phyloP scores from a whole-genome alignment of 306 rosid species.

The Lotus japonicus region DNA sequence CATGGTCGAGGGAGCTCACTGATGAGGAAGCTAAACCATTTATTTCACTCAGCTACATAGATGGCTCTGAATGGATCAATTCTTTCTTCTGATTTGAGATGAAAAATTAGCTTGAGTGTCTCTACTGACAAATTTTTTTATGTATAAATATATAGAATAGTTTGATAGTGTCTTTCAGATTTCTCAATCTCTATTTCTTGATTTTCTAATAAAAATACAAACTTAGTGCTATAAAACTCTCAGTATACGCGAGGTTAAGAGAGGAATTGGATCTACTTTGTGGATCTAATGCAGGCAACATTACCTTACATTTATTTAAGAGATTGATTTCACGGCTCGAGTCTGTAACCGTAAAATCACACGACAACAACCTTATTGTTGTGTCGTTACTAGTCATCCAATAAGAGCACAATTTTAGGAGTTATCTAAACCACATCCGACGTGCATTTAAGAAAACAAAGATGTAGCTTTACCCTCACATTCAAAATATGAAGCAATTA shows the following conservation, averaged over 20 bases:
- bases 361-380: too few relatives aligned
- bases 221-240: too few relatives aligned
- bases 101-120: background rate
- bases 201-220: too few relatives aligned
- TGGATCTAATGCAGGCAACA: too few relatives aligned
- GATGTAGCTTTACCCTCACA: background rate
- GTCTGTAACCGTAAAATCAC: too few relatives aligned
- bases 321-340: too few relatives aligned
- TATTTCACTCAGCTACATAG: conserved; percentile 49
- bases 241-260: too few relatives aligned
- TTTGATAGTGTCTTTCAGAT: background rate
- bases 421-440: background rate
- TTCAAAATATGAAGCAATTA: background rate
- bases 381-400: too few relatives aligned
- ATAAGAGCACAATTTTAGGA: background rate
- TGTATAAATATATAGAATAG: background rate
- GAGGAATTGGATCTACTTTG: too few relatives aligned
- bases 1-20: conserved; percentile 77
- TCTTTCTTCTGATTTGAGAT: conserved; percentile 6
- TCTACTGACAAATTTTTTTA: background rate
- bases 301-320: too few relatives aligned
- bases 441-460: background rate
- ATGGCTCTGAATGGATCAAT: conserved; percentile 44
- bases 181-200: background rate
- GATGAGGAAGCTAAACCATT: conserved; percentile 62